Percentiles rank a stretch among this genome's conserved stretches.
phyloP scores from a whole-genome alignment of 2,329 filamentous ascomycete species.

The Apiospora sp. region DNA sequence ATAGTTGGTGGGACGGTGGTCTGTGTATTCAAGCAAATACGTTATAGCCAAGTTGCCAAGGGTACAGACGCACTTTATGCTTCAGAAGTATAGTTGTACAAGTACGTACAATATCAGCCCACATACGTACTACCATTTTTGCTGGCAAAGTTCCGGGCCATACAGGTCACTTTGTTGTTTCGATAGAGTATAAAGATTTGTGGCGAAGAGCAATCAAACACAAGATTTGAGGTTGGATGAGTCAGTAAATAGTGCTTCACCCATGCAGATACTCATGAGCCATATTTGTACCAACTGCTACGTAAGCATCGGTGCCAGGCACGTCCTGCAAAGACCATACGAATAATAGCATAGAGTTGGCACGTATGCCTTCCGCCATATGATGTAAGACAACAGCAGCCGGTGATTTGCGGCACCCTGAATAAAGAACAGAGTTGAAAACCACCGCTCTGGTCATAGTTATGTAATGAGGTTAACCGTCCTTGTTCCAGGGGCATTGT shows the following conservation, averaged over 20 bases:
- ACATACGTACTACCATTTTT: not conserved
- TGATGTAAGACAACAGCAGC: not conserved
- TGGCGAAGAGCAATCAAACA: not conserved
- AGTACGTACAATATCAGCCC: not conserved
- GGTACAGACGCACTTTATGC: not conserved
- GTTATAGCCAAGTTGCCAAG: not conserved
- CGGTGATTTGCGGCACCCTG: not conserved
- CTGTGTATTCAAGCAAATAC: not conserved
- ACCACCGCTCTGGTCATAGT: too few species aligned
- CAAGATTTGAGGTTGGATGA: not conserved
- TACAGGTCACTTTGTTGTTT: not conserved
- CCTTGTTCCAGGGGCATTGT: not conserved
- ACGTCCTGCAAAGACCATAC: not conserved
- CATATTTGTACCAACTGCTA: not conserved
- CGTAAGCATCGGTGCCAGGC: not conserved
- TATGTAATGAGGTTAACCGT: not conserved
- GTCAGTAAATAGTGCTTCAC: not conserved
- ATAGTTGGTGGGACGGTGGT: not conserved
- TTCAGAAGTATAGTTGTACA: not conserved
- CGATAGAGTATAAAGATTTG: not conserved
- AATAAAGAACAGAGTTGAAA: not conserved
- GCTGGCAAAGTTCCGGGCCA: too few species aligned
- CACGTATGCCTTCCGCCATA: not conserved
- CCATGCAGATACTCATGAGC: not conserved
- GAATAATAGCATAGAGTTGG: not conserved